Percentiles rank a stretch among this genome's conserved stretches.
Evolutionary conservation across 176 grass and related monocot genomes (phyloP).

Genomic region (Bonia amplexicaulis): DNA sequence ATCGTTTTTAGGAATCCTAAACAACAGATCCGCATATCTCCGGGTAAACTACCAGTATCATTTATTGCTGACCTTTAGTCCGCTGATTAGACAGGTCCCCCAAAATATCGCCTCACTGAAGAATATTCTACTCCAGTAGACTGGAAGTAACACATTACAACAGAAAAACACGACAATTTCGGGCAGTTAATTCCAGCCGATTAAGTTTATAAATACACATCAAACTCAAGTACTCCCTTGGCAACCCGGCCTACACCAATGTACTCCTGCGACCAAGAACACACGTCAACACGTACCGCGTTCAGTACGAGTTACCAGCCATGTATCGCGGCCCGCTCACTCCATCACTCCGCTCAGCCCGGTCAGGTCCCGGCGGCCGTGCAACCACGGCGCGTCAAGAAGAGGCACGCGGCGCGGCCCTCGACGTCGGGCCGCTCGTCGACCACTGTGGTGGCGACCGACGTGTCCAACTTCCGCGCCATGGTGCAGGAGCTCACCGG

Average conservation of each 20-base stretch:
- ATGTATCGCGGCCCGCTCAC: background rate
- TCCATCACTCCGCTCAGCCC: background rate
- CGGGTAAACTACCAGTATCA: background rate
- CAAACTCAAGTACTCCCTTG: background rate
- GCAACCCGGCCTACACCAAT: background rate
- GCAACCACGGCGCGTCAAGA: conserved; percentile 25
- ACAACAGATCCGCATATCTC: no score
- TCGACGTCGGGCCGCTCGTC: conserved; percentile 28
- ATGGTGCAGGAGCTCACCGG: conserved; percentile 99
- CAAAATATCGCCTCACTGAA: background rate
- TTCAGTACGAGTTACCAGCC: conserved; percentile 12
- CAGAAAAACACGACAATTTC: background rate
- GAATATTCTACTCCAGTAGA: background rate
- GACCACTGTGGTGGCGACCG: conserved; percentile 51
- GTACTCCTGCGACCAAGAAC: conserved; percentile 26
- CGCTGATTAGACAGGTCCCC: background rate
- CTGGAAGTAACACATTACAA: background rate
- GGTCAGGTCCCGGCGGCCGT: background rate
- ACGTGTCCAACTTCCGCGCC: conserved; percentile 85
- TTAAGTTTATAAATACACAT: conserved; percentile 13
- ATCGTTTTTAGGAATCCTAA: no score
- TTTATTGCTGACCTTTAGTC: no score
- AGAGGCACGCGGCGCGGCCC: conserved; percentile 7
- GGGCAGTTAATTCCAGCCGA: background rate
- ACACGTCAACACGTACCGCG: background rate